phyloP scores from a whole-genome alignment of 371 early-diverging fungal species.

The Mortierella sp. region DNA sequence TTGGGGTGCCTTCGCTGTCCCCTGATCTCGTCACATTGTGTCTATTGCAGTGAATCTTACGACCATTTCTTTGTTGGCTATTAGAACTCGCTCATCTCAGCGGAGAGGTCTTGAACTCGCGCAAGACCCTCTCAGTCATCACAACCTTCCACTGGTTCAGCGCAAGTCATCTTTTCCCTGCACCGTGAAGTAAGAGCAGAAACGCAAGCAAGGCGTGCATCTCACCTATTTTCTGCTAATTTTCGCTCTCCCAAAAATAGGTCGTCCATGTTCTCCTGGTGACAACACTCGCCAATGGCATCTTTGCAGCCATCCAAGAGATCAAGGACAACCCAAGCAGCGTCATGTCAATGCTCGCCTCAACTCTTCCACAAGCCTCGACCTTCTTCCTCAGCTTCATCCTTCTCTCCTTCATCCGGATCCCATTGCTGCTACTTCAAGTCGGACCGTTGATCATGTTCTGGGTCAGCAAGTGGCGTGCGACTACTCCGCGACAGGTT shows the following conservation, averaged over 20 bases:
- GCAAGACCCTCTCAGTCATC: conserved; percentile 40
- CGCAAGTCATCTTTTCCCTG: conserved; percentile 59
- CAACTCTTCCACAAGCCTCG: conserved; percentile 76
- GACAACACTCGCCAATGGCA: conserved; percentile 80
- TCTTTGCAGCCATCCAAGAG: conserved; percentile 65
- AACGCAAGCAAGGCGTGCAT: neutral
- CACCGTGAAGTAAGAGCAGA: neutral
- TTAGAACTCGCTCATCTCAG: conserved; percentile 41
- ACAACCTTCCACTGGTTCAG: conserved; percentile 56
- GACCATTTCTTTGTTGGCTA: neutral
- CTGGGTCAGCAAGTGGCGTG: conserved; percentile 67
- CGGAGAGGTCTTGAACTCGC: conserved; percentile 32
- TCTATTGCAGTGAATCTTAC: neutral
- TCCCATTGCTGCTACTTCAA: conserved; percentile 69
- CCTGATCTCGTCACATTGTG: neutral
- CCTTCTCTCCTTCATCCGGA: conserved; percentile 76
- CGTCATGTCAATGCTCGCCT: conserved; percentile 69
- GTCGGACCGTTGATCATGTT: conserved; percentile 65
- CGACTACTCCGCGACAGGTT: conserved; percentile 80
- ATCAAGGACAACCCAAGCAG: conserved; percentile 68
- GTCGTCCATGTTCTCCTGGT: conserved; percentile 87
- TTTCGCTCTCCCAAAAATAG: conserved; percentile 43
- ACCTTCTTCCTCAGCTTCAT: conserved; percentile 90
- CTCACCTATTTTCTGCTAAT: neutral
- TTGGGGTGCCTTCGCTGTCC: conserved; percentile 21